These are phyloP conservation scores for Penicillium sp. DNA, from an alignment of 2,329 filamentous ascomycete genomes.

Conservation along the genomic window DNA sequence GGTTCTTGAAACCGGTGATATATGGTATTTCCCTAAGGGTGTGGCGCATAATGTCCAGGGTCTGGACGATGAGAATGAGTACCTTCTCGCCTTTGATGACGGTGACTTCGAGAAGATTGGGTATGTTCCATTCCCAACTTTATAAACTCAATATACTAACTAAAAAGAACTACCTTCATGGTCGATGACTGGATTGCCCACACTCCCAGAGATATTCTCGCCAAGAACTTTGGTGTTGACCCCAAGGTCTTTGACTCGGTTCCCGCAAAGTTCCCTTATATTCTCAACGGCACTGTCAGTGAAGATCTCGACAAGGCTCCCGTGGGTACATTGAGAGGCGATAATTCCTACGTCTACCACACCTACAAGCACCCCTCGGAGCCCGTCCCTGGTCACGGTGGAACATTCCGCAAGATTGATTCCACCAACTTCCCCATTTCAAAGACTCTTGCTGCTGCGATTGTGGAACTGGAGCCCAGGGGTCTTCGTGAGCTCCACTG, in stretches of 20 bases:
- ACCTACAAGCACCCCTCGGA: constrained; percentile 56
- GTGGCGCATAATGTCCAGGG: constrained; percentile 61
- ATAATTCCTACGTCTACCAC: constrained; percentile 62
- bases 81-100: constrained; percentile 64
- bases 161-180: constrained; percentile 63
- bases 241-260: constrained; percentile 59
- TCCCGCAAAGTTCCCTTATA: constrained; percentile 60
- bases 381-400: constrained; percentile 60
- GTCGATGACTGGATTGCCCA: constrained; percentile 69
- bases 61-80: constrained; percentile 65
- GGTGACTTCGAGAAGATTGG: constrained; percentile 64
- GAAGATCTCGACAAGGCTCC: constrained; percentile 45
- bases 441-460: constrained; percentile 64
- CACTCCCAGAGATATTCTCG: constrained; percentile 61
- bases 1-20: constrained; percentile 59
- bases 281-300: constrained; percentile 56
- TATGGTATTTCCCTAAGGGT: constrained; percentile 69
- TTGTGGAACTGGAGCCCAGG: constrained; percentile 62
- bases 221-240: constrained; percentile 67
- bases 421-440: constrained; percentile 65
- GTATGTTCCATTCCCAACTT: constrained; percentile 34
- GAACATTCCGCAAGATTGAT: constrained; percentile 63
- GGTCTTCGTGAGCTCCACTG: constrained; percentile 66
- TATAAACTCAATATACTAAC: background rate
- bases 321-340: constrained; percentile 52